These are phyloP conservation scores for Hymenoscyphus albidus DNA, from an alignment of 2,329 filamentous ascomycete genomes.

Conservation along the genomic window DNA sequence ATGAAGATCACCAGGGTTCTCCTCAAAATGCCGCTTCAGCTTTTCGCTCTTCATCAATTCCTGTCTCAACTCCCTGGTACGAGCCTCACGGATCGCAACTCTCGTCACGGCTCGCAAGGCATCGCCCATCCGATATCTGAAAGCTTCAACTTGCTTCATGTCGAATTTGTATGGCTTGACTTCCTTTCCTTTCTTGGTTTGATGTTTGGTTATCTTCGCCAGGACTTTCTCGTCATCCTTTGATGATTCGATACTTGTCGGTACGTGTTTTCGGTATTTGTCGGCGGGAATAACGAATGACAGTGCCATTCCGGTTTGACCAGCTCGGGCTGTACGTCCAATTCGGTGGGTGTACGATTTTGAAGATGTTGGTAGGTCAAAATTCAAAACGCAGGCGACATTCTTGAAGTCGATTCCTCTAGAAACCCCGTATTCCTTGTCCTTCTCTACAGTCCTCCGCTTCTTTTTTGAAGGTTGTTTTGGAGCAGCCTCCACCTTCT, in stretches of 20 bases:
- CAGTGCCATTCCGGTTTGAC: constrained; percentile 89
- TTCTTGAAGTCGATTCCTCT: constrained; percentile 96
- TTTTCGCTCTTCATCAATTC: constrained; percentile 94
- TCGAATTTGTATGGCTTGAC: constrained; percentile 92
- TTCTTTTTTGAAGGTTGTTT: constrained; percentile 55
- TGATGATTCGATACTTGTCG: constrained; percentile 70
- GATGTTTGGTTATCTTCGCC: constrained; percentile 72
- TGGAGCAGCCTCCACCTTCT: constrained; percentile 30
- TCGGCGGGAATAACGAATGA: constrained; percentile 86
- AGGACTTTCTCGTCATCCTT: constrained; percentile 84
- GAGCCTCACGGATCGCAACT: constrained; percentile 83
- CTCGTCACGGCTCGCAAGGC: constrained; percentile 86
- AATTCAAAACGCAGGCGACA: constrained; percentile 92
- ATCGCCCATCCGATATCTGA: constrained; percentile 92
- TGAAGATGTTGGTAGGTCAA: constrained; percentile 82
- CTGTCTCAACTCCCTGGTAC: constrained; percentile 80
- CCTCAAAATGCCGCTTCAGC: constrained; percentile 91
- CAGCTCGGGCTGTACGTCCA: constrained; percentile 86
- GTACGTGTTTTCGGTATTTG: constrained; percentile 82
- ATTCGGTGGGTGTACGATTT: constrained; percentile 98
- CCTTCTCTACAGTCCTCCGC: constrained; percentile 59
- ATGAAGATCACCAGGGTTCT: constrained; percentile 84
- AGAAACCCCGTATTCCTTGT: constrained; percentile 92
- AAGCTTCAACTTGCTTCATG: constrained; percentile 88
- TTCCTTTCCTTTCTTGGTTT: constrained; percentile 73